Evolutionary conservation across 2,329 filamentous ascomycete genomes (phyloP), one percentile per base, ranked within the genome.

Genomic region (Dothistroma pini): DNA sequence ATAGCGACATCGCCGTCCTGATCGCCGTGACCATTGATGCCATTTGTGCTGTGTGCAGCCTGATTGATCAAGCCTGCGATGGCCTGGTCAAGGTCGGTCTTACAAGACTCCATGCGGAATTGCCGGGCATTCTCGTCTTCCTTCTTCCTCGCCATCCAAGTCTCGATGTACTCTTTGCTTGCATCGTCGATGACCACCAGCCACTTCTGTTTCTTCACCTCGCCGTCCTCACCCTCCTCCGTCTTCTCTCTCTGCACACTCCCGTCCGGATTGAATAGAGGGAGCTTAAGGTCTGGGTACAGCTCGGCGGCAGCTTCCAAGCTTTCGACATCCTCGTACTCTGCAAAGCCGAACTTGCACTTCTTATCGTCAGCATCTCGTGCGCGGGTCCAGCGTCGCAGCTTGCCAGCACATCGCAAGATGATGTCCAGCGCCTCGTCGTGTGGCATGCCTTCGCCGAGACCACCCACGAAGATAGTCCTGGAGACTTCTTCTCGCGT

Each of bases 321-420:
- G 66, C 92, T 93, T 75, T 96, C 90, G 25, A 88, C 86, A 75
- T 97, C 93, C 65, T 96, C 93, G 75, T 90, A 99, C 76, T 97
- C 90, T 62, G 93, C 95, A 77, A 99, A 97, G 14, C 93, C 95
- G 80, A 97, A 97, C 65, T 88, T 89, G 76, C 89, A 88, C 59
- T 87, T 87, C 77, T 93, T 95, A 66, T 89, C 86, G 66, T 91
- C 87, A n/a, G 89, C 86, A 74, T 90, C 86, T 19, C 84, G 86
- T 35, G 87, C 88, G 62, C 91, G 82, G 65, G 93, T 92, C 92
- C 93, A 99, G 69, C 91, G 87, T 65, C 89, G 86, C 64, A 99
- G 77, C 65, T 73, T 75, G 47, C 93, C 93, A 0, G 89, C 89
- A n/a, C 88, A 84, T 51, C 84, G 79, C 49, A 99, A 79, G 41